Conservation (phyloP, 176 grass and related monocot genomes). For the Cenchrus purpureus region DNA sequence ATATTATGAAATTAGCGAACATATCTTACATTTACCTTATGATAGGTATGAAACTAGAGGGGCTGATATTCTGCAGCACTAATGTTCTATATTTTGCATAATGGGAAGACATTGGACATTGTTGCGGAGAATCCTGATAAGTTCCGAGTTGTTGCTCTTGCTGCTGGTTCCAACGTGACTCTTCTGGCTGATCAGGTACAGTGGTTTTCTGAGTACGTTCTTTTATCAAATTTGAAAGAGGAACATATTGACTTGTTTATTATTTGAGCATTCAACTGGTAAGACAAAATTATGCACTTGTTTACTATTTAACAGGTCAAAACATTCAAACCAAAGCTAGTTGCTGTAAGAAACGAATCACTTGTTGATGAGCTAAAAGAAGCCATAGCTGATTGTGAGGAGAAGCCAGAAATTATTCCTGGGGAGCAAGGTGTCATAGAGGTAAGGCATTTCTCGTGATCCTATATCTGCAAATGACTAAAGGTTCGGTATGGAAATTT, state of each 20-base stretch:
- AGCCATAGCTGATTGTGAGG: slow-evolving; percentile 89
- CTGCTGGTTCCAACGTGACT: slow-evolving; percentile 95
- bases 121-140: slow-evolving; percentile 94
- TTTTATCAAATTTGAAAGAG: slow-evolving; percentile 4
- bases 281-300: slow-evolving; percentile 18
- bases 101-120: slow-evolving; percentile 84
- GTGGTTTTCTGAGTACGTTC: neutral
- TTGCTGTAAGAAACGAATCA: slow-evolving; percentile 81
- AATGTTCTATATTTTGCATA: slow-evolving; percentile 33
- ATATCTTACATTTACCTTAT: neutral
- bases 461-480: slow-evolving; percentile 10
- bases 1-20: neutral
- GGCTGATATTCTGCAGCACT: slow-evolving; percentile 17
- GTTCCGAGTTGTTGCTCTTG: slow-evolving; percentile 92
- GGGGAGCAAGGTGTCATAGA: slow-evolving; percentile 94
- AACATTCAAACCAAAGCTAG: slow-evolving; percentile 90
- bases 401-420: slow-evolving; percentile 97
- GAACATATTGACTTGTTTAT: neutral
- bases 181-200: slow-evolving; percentile 96
- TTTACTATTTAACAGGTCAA: slow-evolving; percentile 62
- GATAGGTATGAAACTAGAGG: neutral
- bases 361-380: slow-evolving; percentile 83
- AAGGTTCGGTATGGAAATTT: neutral
- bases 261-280: slow-evolving; percentile 20
- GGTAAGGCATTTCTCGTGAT: slow-evolving; percentile 48